These are phyloP conservation scores for Fusarium longipes DNA, from an alignment of 2,329 filamentous ascomycete species.

Conservation along the genomic window DNA sequence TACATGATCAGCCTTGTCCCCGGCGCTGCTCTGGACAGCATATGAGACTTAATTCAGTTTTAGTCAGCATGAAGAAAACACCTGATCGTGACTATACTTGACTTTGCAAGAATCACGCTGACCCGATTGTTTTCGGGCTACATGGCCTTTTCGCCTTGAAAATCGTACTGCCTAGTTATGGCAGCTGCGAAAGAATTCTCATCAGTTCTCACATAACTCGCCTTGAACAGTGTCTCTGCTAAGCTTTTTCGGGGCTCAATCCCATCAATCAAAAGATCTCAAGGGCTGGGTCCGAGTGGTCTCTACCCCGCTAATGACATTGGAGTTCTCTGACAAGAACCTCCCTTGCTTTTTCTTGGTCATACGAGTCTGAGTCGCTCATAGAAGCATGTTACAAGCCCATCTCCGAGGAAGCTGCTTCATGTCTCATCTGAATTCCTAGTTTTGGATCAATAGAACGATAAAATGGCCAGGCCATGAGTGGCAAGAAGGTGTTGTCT, in stretches of 20 bases:
- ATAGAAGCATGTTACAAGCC: slow-evolving; percentile 6
- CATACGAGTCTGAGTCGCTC: slow-evolving; percentile 30
- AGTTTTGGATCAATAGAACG: slow-evolving; percentile 3
- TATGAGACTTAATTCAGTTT: not conserved
- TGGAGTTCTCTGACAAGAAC: slow-evolving; percentile 17
- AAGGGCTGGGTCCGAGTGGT: slow-evolving; percentile 17
- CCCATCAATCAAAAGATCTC: slow-evolving; percentile 22
- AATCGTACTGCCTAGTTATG: not conserved
- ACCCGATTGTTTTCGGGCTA: not conserved
- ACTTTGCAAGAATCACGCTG: not conserved
- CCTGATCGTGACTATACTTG: not conserved
- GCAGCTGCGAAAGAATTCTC: slow-evolving; percentile 14
- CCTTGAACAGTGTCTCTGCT: slow-evolving; percentile 23
- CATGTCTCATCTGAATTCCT: slow-evolving; percentile 33
- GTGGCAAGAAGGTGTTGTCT: slow-evolving; percentile 28
- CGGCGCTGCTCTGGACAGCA: not conserved
- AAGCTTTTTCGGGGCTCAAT: slow-evolving; percentile 16
- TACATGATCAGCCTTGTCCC: not conserved
- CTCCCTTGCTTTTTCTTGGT: slow-evolving; percentile 42
- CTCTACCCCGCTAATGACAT: slow-evolving; percentile 33
- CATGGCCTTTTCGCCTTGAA: not conserved
- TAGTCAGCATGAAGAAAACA: not conserved
- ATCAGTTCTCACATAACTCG: slow-evolving; percentile 41
- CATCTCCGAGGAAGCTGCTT: slow-evolving; percentile 11
- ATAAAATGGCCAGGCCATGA: slow-evolving; percentile 2